Evolutionary conservation across 2,329 filamentous ascomycete species (phyloP).

Genomic region (Pestalotiopsis sp.): DNA sequence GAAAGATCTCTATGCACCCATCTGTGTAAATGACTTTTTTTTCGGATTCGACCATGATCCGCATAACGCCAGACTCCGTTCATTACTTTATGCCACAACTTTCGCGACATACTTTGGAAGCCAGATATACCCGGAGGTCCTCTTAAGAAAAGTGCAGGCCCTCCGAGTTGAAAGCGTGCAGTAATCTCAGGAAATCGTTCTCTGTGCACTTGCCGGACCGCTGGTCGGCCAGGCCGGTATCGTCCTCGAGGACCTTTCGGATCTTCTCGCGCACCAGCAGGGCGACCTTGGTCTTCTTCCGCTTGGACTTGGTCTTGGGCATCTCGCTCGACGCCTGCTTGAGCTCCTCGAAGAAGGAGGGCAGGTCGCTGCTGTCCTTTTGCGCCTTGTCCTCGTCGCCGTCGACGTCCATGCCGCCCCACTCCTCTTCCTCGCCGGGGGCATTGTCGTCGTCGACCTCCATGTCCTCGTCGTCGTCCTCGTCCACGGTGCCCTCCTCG

Average conservation of each 20-base stretch:
- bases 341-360: constrained; percentile 79
- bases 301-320: constrained; percentile 66
- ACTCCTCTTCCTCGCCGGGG: too few relatives aligned
- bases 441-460: constrained; percentile 38
- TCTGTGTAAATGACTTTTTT: neutral
- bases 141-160: constrained; percentile 84
- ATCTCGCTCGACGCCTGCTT: constrained; percentile 41
- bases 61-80: neutral
- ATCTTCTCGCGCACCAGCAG: constrained; percentile 88
- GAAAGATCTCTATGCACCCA: neutral
- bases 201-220: constrained; percentile 87
- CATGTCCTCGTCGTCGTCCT: constrained; percentile 39
- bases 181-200: constrained; percentile 82
- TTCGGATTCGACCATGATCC: neutral
- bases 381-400: constrained; percentile 40
- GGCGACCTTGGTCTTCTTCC: constrained; percentile 78
- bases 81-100: neutral
- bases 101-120: neutral
- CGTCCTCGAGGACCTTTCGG: constrained; percentile 77
- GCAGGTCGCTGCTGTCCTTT: constrained; percentile 66
- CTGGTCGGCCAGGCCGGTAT: constrained; percentile 79
- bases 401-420: constrained; percentile 54
- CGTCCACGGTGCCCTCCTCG: constrained; percentile 65
- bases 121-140: neutral
- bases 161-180: constrained; percentile 85